Percentiles rank a stretch among this genome's conserved stretches.
Conservation (phyloP, 495 filamentous ascomycete species). For the Parathielavia appendiculata region DNA sequence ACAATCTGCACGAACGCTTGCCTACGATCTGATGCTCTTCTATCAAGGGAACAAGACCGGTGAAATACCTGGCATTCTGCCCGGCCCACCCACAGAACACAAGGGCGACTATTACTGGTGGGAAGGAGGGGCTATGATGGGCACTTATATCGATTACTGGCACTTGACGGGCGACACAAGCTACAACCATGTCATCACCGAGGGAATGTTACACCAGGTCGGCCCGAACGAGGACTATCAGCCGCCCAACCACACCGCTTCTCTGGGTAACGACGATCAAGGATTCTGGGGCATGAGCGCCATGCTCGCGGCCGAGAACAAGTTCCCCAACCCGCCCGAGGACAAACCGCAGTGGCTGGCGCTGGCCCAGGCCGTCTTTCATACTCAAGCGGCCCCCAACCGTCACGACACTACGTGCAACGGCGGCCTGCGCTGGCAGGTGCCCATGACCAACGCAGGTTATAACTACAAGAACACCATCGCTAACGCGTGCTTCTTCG, state of each 20-base stretch:
- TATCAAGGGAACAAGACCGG: slow-evolving; percentile 61
- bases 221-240: slow-evolving; percentile 57
- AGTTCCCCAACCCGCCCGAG: slow-evolving; percentile 57
- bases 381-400: slow-evolving; percentile 57
- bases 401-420: slow-evolving; percentile 57
- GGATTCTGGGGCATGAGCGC: slow-evolving; percentile 78
- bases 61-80: slow-evolving; percentile 61
- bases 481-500: slow-evolving; percentile 67
- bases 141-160: slow-evolving; percentile 66
- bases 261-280: slow-evolving; percentile 77
- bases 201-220: slow-evolving; percentile 60
- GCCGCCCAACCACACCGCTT: slow-evolving; percentile 65
- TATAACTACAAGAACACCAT: slow-evolving; percentile 79
- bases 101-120: slow-evolving; percentile 56
- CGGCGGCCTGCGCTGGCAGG: slow-evolving; percentile 76
- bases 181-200: slow-evolving; percentile 55
- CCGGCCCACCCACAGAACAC: slow-evolving; percentile 44
- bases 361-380: slow-evolving; percentile 70
- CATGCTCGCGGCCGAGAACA: slow-evolving; percentile 68
- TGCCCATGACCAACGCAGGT: slow-evolving; percentile 67
- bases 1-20: slow-evolving; percentile 54
- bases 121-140: slow-evolving; percentile 49
- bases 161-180: slow-evolving; percentile 59
- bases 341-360: slow-evolving; percentile 67
- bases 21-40: slow-evolving; percentile 59